Evolutionary conservation across 306 rosid species (phyloP).

Genomic region (Ammopiptanthus mongolicus): DNA sequence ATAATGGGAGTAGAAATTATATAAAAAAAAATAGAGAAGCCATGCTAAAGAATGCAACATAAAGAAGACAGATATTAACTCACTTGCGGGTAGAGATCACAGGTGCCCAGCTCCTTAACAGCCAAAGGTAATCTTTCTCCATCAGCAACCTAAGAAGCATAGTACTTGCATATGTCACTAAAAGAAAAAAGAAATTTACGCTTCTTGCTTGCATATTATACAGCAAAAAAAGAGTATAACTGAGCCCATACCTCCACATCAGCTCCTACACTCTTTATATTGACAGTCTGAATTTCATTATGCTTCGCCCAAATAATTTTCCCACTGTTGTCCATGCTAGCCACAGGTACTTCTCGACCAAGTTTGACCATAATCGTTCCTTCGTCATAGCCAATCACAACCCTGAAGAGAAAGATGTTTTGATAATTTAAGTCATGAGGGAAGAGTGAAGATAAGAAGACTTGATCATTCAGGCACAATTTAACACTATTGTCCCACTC

Average conservation of each 20-base stretch:
- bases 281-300: slow-evolving; percentile 95
- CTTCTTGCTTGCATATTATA: slow-evolving; percentile 1
- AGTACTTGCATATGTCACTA: slow-evolving; percentile 15
- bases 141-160: slow-evolving; percentile 70
- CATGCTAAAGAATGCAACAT: slow-evolving; percentile 9
- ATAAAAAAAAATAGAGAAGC: background rate
- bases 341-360: slow-evolving; percentile 98
- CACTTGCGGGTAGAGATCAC: slow-evolving; percentile 99
- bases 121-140: slow-evolving; percentile 98
- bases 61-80: slow-evolving; percentile 27
- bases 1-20: slow-evolving; percentile 10
- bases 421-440: background rate
- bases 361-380: slow-evolving; percentile 98
- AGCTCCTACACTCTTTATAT: slow-evolving; percentile 89
- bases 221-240: background rate
- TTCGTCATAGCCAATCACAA: slow-evolving; percentile 96
- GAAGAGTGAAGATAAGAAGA: background rate
- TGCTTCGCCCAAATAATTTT: slow-evolving; percentile 98
- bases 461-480: slow-evolving; percentile 8
- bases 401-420: slow-evolving; percentile 40
- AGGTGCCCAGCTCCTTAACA: slow-evolving; percentile 96
- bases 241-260: slow-evolving; percentile 73
- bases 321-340: slow-evolving; percentile 97
- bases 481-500: slow-evolving; percentile 1
- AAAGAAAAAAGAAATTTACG: background rate